Evolutionary conservation across 768 basidiomycete genomes (phyloP).

Genomic region (Lentinula sp.): DNA sequence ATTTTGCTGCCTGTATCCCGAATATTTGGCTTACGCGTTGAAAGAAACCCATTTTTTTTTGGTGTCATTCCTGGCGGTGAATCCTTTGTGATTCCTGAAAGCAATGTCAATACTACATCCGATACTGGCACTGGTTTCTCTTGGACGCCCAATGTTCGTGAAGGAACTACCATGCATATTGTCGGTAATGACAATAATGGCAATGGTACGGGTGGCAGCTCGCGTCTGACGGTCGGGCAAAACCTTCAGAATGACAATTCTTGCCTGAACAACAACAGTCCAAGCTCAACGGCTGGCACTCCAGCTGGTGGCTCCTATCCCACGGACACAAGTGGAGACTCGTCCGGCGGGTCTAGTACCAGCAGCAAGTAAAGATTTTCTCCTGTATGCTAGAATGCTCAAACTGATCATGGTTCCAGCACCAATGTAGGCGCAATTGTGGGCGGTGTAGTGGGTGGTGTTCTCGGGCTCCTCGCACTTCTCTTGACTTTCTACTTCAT

Average conservation of each 20-base stretch:
- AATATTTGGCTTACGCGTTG: neutral
- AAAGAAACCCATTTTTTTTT: slow-evolving; percentile 53
- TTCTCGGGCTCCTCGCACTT: slow-evolving; percentile 34
- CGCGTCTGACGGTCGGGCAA: slow-evolving; percentile 45
- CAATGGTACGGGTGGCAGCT: slow-evolving; percentile 64
- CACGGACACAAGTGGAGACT: slow-evolving; percentile 39
- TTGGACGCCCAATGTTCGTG: slow-evolving; percentile 61
- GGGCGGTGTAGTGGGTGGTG: slow-evolving; percentile 56
- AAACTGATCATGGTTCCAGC: slow-evolving; percentile 2
- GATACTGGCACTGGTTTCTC: slow-evolving; percentile 44
- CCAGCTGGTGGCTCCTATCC: slow-evolving; percentile 74
- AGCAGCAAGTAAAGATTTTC: slow-evolving; percentile 9
- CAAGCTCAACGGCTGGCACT: slow-evolving; percentile 70
- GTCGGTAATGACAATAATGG: slow-evolving; percentile 65
- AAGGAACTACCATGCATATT: slow-evolving; percentile 61
- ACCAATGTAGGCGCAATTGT: slow-evolving; percentile 45
- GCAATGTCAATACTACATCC: slow-evolving; percentile 31
- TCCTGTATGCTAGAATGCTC: neutral
- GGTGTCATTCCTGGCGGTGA: slow-evolving; percentile 79
- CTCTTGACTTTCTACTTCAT: slow-evolving; percentile 43
- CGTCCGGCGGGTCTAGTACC: slow-evolving; percentile 21
- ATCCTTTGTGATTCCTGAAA: slow-evolving; percentile 59
- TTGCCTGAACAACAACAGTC: slow-evolving; percentile 56
- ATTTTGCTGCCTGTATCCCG: neutral
- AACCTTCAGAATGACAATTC: slow-evolving; percentile 41